Percentiles rank a stretch among this genome's conserved stretches.
Evolutionary conservation across 164 flowering plant species (phyloP).

Genomic region (Piper betle): DNA sequence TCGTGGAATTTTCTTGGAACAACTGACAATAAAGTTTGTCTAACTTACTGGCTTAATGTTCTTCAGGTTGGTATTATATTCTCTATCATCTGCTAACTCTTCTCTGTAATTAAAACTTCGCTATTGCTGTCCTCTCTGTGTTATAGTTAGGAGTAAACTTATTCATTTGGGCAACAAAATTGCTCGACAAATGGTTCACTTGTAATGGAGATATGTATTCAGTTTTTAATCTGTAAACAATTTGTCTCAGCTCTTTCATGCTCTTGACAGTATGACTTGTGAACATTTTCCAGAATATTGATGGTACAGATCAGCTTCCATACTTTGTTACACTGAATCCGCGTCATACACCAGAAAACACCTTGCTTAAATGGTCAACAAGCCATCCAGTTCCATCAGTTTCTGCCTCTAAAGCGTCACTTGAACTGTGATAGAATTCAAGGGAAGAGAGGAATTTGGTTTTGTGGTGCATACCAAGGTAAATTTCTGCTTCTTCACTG

Average conservation of each 20-base stretch:
- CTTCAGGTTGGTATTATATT: slow-evolving; percentile 57
- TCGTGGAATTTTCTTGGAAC: slow-evolving; percentile 95
- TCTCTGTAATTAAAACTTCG: too few species aligned
- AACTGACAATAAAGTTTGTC: slow-evolving; percentile 45
- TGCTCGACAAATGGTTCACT: too few species aligned
- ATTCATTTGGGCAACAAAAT: too few species aligned
- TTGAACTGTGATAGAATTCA: slow-evolving; percentile 55
- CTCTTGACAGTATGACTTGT: too few species aligned
- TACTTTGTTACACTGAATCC: slow-evolving; percentile 86
- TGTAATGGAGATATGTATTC: too few species aligned
- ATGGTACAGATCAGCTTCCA: slow-evolving; percentile 33
- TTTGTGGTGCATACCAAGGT: slow-evolving; percentile 97
- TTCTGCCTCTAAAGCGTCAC: slow-evolving; percentile 75
- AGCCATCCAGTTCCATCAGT: slow-evolving; percentile 87
- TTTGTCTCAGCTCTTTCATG: too few species aligned
- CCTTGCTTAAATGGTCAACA: slow-evolving; percentile 68
- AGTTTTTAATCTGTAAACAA: too few species aligned
- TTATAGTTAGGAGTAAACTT: too few species aligned
- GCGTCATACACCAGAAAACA: slow-evolving; percentile 37
- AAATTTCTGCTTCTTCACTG: slow-evolving; percentile 21
- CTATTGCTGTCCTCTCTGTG: too few species aligned
- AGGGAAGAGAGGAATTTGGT: slow-evolving; percentile 88
- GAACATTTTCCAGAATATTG: slow-evolving; percentile 49
- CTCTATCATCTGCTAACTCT: neutral
- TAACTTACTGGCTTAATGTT: slow-evolving; percentile 92